Conservation (phyloP, 2,329 filamentous ascomycete species). For the Lasiodiplodia theobromae region DNA sequence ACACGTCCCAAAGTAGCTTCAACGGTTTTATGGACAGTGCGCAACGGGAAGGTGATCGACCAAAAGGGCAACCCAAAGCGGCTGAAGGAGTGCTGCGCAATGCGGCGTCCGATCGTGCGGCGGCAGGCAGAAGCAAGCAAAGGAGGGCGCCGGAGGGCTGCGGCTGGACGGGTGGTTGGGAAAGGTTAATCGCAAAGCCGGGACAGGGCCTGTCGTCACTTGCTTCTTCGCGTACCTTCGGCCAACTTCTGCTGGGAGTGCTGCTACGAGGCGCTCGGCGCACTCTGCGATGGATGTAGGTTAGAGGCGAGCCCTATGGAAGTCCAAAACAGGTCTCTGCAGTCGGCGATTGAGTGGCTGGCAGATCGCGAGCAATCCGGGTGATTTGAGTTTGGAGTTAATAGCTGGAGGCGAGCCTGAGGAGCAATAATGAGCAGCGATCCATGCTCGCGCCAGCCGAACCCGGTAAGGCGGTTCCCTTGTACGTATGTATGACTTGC, state of each 20-base stretch:
- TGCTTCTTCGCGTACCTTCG: not conserved
- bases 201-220: not conserved
- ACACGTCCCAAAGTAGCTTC: slow-evolving; percentile 18
- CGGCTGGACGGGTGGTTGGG: slow-evolving; percentile 21
- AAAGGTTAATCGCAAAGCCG: slow-evolving; percentile 21
- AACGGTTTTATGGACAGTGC: slow-evolving; percentile 25
- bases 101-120: slow-evolving; percentile 18
- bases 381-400: slow-evolving; percentile 23
- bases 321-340: not conserved
- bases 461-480: slow-evolving; percentile 15
- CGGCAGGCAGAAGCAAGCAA: slow-evolving; percentile 15
- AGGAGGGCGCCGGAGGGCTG: slow-evolving; percentile 23
- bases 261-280: not conserved
- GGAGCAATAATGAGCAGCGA: slow-evolving; percentile 5
- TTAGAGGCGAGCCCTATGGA: not conserved
- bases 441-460: slow-evolving; percentile 25
- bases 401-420: slow-evolving; percentile 13
- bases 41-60: slow-evolving; percentile 18
- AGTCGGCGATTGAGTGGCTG: slow-evolving; percentile 1
- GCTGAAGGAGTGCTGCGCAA: not conserved
- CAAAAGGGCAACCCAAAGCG: slow-evolving; percentile 6
- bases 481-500: slow-evolving; percentile 25
- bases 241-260: not conserved
- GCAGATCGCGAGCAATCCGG: not conserved
- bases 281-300: not conserved